Evolutionary conservation across 768 basidiomycete genomes (phyloP).

Genomic region (Suillus ampliporus): DNA sequence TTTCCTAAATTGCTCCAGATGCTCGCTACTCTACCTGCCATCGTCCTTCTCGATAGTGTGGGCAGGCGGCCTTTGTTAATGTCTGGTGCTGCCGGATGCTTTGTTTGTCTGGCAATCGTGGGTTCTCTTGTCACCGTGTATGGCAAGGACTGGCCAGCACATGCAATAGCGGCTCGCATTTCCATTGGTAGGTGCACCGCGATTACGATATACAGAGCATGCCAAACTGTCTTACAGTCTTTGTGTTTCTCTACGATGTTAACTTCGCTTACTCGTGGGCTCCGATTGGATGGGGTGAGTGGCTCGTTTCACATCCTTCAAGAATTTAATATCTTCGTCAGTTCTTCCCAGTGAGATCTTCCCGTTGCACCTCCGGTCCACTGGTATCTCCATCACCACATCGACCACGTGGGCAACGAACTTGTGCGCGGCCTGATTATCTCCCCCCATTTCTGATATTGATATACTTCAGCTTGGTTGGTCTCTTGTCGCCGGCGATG

Average conservation of each 20-base stretch:
- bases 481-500: constrained; percentile 36
- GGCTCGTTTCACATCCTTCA: background rate
- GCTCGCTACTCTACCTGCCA: constrained; percentile 42
- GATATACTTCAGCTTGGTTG: constrained; percentile 27
- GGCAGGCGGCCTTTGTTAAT: constrained; percentile 48
- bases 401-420: constrained; percentile 50
- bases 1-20: constrained; percentile 17
- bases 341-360: constrained; percentile 49
- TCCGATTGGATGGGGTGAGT: constrained; percentile 34
- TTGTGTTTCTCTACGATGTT: constrained; percentile 46
- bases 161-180: constrained; percentile 30
- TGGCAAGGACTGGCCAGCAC: constrained; percentile 35
- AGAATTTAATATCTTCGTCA: constrained; percentile 19
- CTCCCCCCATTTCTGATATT: background rate
- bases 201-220: constrained; percentile 16
- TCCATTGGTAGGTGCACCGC: constrained; percentile 35
- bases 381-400: constrained; percentile 47
- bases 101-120: constrained; percentile 33
- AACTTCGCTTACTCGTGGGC: constrained; percentile 43
- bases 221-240: constrained; percentile 33
- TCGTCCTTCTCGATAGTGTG: constrained; percentile 42
- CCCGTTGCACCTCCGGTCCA: constrained; percentile 46
- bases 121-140: constrained; percentile 34
- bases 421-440: constrained; percentile 25
- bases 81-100: constrained; percentile 43